A percentile compares a stretch with the other conserved stretches of the same genome.
Evolutionary conservation across 2,329 filamentous ascomycete genomes (phyloP).

Genomic region (Leptographium procerum): DNA sequence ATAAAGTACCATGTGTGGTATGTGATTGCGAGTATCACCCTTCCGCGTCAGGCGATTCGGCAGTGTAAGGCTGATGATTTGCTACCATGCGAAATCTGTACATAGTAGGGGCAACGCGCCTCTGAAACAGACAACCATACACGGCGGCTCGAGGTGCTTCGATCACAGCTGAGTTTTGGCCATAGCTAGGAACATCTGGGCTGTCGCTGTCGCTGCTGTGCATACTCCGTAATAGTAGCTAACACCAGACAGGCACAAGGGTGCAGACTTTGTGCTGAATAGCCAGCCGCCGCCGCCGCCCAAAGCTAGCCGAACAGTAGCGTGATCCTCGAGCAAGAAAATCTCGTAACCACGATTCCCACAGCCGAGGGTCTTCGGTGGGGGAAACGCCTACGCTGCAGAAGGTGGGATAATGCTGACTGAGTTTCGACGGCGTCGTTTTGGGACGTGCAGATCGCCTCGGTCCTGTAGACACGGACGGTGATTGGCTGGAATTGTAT

Average conservation of each 20-base stretch:
- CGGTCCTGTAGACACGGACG: not conserved
- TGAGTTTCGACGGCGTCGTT: not conserved
- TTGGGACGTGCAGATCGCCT: no score
- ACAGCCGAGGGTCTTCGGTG: not conserved
- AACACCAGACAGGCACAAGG: not conserved
- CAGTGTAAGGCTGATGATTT: not conserved
- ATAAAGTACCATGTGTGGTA: not conserved
- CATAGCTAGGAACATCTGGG: not conserved
- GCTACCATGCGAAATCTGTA: not conserved
- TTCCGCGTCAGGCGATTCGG: not conserved
- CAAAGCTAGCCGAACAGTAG: not conserved
- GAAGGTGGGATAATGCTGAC: not conserved
- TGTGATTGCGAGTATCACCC: not conserved
- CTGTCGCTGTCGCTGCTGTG: no score
- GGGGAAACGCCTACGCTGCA: not conserved
- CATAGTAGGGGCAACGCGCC: no score
- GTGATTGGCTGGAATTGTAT: constrained; percentile 8
- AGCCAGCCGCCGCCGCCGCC: not conserved
- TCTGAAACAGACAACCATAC: not conserved
- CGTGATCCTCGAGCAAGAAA: not conserved
- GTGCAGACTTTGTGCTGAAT: not conserved
- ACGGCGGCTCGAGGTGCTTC: not conserved
- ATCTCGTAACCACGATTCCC: not conserved
- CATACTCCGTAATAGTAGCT: no score
- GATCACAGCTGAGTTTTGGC: not conserved